phyloP scores from a whole-genome alignment of 2,329 filamentous ascomycete genomes.

The Xylariales sp. region DNA sequence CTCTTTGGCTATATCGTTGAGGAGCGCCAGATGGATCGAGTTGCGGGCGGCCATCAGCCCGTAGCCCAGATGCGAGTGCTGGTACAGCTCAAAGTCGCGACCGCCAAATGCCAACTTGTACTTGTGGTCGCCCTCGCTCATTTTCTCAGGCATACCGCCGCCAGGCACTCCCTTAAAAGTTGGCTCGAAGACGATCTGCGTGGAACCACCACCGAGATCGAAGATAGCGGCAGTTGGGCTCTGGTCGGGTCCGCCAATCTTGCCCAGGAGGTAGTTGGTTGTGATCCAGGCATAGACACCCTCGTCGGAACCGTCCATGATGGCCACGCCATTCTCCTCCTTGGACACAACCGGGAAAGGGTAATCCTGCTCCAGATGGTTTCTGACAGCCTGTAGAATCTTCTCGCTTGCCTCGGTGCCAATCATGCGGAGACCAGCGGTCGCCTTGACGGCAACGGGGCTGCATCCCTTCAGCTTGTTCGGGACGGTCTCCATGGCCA shows the following conservation, averaged over 20 bases:
- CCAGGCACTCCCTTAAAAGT: conserved; percentile 71
- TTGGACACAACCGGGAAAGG: conserved; percentile 90
- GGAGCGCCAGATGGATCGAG: conserved; percentile 70
- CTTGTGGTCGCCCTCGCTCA: conserved; percentile 91
- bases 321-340: conserved; percentile 81
- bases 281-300: conserved; percentile 99
- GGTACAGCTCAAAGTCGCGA: conserved; percentile 87
- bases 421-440: conserved; percentile 84
- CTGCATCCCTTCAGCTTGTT: conserved; percentile 87
- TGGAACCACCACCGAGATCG: conserved; percentile 93
- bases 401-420: conserved; percentile 74
- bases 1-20: conserved; percentile 64
- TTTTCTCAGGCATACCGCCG: conserved; percentile 79
- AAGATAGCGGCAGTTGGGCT: conserved; percentile 91
- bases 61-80: conserved; percentile 96
- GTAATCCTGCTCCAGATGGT: conserved; percentile 79
- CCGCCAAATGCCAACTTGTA: conserved; percentile 89
- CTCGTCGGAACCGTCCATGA: conserved; percentile 97
- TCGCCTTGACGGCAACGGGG: conserved; percentile 96
- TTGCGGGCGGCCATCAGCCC: conserved; percentile 93
- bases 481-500: conserved; percentile 79
- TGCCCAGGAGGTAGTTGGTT: conserved; percentile 95
- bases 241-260: conserved; percentile 90
- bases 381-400: conserved; percentile 81
- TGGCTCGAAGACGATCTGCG: conserved; percentile 97